Percentiles rank a stretch among this genome's conserved stretches.
Evolutionary conservation across 139 green algal genomes (phyloP).

Genomic region (Dunaliella primolecta): DNA sequence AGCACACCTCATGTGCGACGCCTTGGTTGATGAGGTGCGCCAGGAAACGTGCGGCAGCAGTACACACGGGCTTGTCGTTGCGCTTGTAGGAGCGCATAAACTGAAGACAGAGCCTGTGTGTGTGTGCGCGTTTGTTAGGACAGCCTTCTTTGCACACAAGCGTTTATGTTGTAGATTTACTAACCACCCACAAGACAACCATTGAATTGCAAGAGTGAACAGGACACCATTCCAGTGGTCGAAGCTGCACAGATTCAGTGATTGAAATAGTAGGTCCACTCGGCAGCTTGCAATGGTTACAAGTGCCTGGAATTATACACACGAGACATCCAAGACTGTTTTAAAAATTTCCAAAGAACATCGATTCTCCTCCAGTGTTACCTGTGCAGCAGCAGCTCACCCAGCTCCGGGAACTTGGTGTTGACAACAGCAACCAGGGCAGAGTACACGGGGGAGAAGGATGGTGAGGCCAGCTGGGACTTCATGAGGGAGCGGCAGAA

Average conservation of each 20-base stretch:
- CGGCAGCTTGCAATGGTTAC: no score
- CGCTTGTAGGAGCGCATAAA: constrained; percentile 91
- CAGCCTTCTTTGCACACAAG: no score
- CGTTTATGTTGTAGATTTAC: no score
- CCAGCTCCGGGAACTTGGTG: constrained; percentile 91
- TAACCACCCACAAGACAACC: no score
- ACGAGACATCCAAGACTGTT: no score
- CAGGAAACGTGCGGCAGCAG: constrained; percentile 83
- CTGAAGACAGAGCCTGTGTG: constrained; percentile 43
- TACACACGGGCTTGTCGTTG: constrained; percentile 93
- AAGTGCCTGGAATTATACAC: no score
- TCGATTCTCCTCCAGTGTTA: not conserved
- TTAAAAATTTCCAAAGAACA: no score
- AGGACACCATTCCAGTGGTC: no score
- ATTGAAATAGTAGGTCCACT: no score
- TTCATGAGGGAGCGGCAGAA: constrained; percentile 92
- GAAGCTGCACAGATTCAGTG: no score
- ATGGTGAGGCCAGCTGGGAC: constrained; percentile 84
- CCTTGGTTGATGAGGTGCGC: constrained; percentile 94
- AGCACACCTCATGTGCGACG: constrained; percentile 18
- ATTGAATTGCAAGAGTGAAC: no score
- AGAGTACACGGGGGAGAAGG: constrained; percentile 88
- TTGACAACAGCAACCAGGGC: constrained; percentile 94
- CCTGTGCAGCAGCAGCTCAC: constrained; percentile 40
- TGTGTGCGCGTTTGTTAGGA: not conserved